A percentile compares a stretch with the other conserved stretches of the same genome.
Evolutionary conservation across 495 filamentous ascomycete species (phyloP).

Genomic region (Aspergillus affinis): DNA sequence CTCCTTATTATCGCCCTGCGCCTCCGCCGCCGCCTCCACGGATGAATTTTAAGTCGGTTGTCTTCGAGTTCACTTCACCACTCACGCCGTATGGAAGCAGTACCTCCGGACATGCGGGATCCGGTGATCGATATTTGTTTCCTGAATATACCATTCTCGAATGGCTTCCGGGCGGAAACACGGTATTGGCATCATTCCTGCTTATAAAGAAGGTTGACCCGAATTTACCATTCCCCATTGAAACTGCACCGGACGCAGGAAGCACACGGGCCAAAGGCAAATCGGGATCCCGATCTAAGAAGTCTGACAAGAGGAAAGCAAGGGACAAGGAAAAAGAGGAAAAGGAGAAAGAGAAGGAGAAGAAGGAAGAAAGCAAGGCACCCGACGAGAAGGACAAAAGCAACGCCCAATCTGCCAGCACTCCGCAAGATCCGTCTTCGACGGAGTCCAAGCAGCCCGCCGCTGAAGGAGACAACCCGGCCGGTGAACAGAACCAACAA

Average conservation of each 20-base stretch:
- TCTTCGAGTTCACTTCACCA: conserved; percentile 74
- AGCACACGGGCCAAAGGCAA: conserved; percentile 33
- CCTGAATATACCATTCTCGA: conserved; percentile 86
- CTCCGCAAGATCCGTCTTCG: conserved; percentile 3
- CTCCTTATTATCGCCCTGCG: conserved; percentile 37
- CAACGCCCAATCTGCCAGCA: not conserved
- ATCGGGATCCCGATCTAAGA: conserved; percentile 38
- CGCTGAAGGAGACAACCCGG: conserved; percentile 10
- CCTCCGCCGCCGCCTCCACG: conserved; percentile 34
- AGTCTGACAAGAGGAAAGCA: conserved; percentile 16
- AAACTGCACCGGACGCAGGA: conserved; percentile 28
- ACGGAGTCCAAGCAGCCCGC: conserved; percentile 19
- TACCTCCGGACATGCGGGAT: conserved; percentile 61
- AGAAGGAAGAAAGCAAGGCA: conserved; percentile 19
- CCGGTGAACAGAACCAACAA: conserved; percentile 10
- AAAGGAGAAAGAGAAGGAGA: conserved; percentile 26
- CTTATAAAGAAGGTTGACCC: conserved; percentile 50
- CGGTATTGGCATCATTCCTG: conserved; percentile 53
- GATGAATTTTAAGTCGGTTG: conserved; percentile 67
- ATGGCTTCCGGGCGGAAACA: conserved; percentile 49
- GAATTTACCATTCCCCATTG: conserved; percentile 41
- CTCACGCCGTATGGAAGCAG: conserved; percentile 49
- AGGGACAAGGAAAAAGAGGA: conserved; percentile 12
- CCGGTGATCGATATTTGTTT: conserved; percentile 85
- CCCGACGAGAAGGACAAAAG: not conserved